Evolutionary conservation across 2,329 filamentous ascomycete species (phyloP), one percentile per base, ranked within the genome.

Genomic region (Aureobasidium sp.): DNA sequence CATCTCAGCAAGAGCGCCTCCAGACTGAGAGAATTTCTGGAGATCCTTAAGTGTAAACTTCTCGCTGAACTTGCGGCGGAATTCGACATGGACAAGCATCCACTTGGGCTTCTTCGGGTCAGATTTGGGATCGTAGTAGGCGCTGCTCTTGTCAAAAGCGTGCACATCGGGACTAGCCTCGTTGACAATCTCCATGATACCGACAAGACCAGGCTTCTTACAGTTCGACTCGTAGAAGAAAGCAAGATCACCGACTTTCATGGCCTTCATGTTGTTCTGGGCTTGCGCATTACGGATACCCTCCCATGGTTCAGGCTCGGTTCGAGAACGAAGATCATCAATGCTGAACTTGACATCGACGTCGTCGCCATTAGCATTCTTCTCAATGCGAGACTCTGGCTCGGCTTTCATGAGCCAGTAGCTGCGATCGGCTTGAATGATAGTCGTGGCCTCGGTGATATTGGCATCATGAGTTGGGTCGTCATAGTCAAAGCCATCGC

Each of bases 151-250:
- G 67, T 94, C 84, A 63, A 89, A 89, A 3, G 89, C 89, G 29
- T 85, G 83, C 68, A 87, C 76, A 69, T 99, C 94, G 9, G 90
- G 82, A 2, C 87, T 87, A 66, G 90, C 88, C 71, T 96, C 92
- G 66, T 84, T 81, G 16, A 95, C 91, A 65, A 99, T 89, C 69
- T 94, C 89, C 62, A 70, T 69, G 61, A 69, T 65, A 8, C 69
- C 68, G 1, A 87, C 91, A 51, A 97, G 90, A 2, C 90, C 93
- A 0, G 92, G 91, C 29, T 87, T 83, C 72, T 95, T 96, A 75
- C 90, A 94, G 69, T 94, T 96, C 50, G 90, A 96, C 75, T 97
- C 93, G 72, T 97, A 97, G 77, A 99, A 97, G 77, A 99, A 97
- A 30, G 91, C 92, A 36, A 92, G 80, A 71, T 99, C 94, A 55